These are phyloP conservation scores for Phytophthora tentaculata DNA, from an alignment of 352 stramenopile species.

Conservation along the genomic window DNA sequence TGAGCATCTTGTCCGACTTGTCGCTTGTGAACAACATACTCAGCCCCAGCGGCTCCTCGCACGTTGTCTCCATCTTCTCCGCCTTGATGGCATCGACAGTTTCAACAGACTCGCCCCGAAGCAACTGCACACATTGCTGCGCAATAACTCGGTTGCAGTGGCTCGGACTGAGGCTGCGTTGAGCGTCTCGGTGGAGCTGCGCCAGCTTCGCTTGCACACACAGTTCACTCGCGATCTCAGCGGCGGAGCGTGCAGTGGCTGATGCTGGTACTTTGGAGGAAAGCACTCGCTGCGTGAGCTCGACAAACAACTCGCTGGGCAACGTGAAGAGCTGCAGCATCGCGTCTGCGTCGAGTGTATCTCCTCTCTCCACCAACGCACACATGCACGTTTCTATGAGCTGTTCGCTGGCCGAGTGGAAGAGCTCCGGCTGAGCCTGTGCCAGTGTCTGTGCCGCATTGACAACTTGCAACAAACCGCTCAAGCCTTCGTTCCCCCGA, in stretches of 20 bases:
- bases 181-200: slow-evolving; percentile 46
- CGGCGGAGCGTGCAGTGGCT: slow-evolving; percentile 8
- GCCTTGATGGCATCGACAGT: slow-evolving; percentile 17
- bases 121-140: slow-evolving; percentile 39
- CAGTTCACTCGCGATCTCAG: slow-evolving; percentile 33
- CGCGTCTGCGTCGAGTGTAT: slow-evolving; percentile 20
- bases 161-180: slow-evolving; percentile 13
- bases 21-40: slow-evolving; percentile 24
- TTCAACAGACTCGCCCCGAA: slow-evolving; percentile 28
- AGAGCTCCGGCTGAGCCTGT: slow-evolving; percentile 31
- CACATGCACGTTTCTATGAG: slow-evolving; percentile 40
- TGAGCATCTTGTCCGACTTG: slow-evolving; percentile 34
- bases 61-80: slow-evolving; percentile 9
- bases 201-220: slow-evolving; percentile 52
- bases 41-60: slow-evolving; percentile 26
- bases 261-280: slow-evolving; percentile 19
- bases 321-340: slow-evolving; percentile 46
- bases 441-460: slow-evolving; percentile 27
- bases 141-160: slow-evolving; percentile 24
- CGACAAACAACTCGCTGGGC: slow-evolving; percentile 41
- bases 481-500: slow-evolving; percentile 9
- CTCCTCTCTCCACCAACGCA: slow-evolving; percentile 21
- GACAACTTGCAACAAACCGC: slow-evolving; percentile 27
- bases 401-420: slow-evolving; percentile 20
- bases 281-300: slow-evolving; percentile 49